Conservation (phyloP, 306 rosid genomes). For the Leucaena leucocephala region DNA sequence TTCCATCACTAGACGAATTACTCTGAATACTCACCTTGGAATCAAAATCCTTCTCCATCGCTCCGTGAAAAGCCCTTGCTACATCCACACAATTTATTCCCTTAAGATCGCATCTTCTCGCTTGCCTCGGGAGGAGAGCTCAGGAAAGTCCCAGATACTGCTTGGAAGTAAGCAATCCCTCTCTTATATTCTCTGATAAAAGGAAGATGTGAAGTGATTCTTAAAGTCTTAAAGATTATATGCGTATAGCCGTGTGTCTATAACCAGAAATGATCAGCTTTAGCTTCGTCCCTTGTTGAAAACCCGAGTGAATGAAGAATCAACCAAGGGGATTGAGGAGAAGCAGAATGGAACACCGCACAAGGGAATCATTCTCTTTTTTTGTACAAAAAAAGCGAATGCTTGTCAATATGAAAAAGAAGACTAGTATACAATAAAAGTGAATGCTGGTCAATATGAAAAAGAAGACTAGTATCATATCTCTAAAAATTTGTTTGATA, state of each 20-base stretch:
- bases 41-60: conserved; percentile 98
- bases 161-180: conserved; percentile 42
- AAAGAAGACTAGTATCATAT: no score
- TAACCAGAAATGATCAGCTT: conserved; percentile 54
- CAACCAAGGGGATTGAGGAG: conserved; percentile 46
- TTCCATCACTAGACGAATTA: conserved; percentile 63
- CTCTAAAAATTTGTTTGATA: no score
- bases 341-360: conserved; percentile 19
- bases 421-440: no score
- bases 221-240: conserved; percentile 36
- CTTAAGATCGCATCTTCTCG: conserved; percentile 41
- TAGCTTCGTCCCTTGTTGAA: conserved; percentile 53
- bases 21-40: conserved; percentile 82
- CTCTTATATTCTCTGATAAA: conserved; percentile 26
- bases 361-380: conserved; percentile 35
- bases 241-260: conserved; percentile 32
- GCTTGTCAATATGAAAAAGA: no score
- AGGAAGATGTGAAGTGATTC: conserved; percentile 45
- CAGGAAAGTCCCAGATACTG: conserved; percentile 34
- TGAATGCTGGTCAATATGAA: no score
- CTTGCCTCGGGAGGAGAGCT: conserved; percentile 47
- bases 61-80: conserved; percentile 38
- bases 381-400: neutral
- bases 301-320: conserved; percentile 59
- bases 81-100: conserved; percentile 44